A percentile compares a stretch with the other conserved stretches of the same genome.
These are phyloP conservation scores for Aspergillus olivimuriae DNA, from an alignment of 495 filamentous ascomycete genomes.

Conservation along the genomic window DNA sequence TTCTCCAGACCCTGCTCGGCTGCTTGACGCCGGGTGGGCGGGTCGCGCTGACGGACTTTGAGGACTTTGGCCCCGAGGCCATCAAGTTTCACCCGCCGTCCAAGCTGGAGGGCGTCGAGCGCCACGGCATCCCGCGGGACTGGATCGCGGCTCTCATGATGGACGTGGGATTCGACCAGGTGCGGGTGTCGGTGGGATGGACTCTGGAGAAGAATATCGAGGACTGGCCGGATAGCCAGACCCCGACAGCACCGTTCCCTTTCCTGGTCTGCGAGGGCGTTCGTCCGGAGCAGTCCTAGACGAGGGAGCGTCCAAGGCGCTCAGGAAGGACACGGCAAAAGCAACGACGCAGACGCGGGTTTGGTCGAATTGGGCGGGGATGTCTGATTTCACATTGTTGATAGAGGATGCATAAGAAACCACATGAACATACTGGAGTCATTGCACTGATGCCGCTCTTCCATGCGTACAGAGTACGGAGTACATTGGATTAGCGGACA, in stretches of 20 bases:
- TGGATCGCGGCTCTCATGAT: constrained; percentile 34
- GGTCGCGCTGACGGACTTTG: constrained; percentile 50
- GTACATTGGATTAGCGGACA: no score
- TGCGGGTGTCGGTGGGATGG: constrained; percentile 37
- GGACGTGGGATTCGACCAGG: constrained; percentile 41
- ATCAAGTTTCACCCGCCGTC: constrained; percentile 42
- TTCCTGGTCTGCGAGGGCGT: constrained; percentile 46
- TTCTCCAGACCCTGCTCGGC: constrained; percentile 35
- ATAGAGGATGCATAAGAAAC: no score
- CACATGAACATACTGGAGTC: no score
- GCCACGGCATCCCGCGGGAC: constrained; percentile 41
- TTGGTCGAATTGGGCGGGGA: no score
- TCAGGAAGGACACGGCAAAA: background rate
- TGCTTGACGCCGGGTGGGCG: constrained; percentile 37
- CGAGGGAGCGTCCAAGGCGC: background rate
- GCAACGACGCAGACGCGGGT: background rate
- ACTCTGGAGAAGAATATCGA: constrained; percentile 41
- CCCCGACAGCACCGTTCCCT: constrained; percentile 39
- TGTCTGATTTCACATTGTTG: no score
- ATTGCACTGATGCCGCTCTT: no score
- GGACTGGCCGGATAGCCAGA: constrained; percentile 23
- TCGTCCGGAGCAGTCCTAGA: background rate
- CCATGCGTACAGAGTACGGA: no score
- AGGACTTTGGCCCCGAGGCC: constrained; percentile 49
- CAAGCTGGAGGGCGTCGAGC: constrained; percentile 47